Evolutionary conservation across 1,284 basidiomycete genomes (phyloP), one percentile per base, ranked within the genome.

Genomic region (Coniophora puteana): DNA sequence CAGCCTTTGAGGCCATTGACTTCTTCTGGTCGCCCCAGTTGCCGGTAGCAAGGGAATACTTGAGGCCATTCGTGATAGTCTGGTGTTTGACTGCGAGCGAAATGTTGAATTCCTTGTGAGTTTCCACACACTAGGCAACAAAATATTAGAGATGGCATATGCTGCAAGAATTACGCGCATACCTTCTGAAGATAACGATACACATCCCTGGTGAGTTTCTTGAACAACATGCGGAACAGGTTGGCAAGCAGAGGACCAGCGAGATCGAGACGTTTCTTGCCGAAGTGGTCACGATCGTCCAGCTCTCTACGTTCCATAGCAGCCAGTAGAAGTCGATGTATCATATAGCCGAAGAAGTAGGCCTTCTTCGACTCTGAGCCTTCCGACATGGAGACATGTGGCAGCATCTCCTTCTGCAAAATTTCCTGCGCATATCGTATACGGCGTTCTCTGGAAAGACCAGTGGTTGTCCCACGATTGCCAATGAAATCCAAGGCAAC

Each of bases 271-370:
- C 95, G 83, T 69, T 99, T 99, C 70, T 98, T 98, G 41, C 95
- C 95, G 57, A 99, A 99, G 67, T 99, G 96, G 70, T 99, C 95
- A 70, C 95, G 92, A 68, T 99, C 95, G 60, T 99, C 95, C 28
- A 99, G 75, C 60, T 99, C 96, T 55, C 96, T 77, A 42, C 96
- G 77, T 59, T 98, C 94, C 54, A 99, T 67, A 13, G 93, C 93
- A 29, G 96, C 94, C 13, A 97, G 79, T 5, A 97, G 71, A 20
- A 99, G 74, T 45, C 96, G 85, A 68, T 99, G 95, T 37, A 98
- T 90, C 95, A 99, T 99, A 67, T 98, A 99, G n/a, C 96, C 96
- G 49, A 99, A 93, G 78, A 99, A 99, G 68, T 94, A 99, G 3
- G 96, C 96, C 66, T 99, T 99, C 72, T 96, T 96, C 28, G 91